Base-by-base conservation (phyloP, 2,329 filamentous ascomycete species). In the Colletotrichum spaethianum region DNA sequence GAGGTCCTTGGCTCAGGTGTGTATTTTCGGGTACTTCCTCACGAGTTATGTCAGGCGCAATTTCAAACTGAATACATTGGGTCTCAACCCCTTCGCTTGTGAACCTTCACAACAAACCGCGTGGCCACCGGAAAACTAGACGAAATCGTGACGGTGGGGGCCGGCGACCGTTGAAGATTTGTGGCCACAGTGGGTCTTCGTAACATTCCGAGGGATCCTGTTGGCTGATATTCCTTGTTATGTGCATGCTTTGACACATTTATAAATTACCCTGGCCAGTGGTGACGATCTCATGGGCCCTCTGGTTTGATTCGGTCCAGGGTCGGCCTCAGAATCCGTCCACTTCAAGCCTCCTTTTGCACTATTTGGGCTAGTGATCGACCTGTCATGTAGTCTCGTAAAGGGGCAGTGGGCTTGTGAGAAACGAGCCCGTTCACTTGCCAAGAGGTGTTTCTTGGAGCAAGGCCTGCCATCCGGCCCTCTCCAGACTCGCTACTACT, bases 351-450 rank as follows among this genome's bases (percentile, higher is more conserved):
- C 5, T 60, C 46, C 26, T 18, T 23, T 18, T 42, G 31, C 14
- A 42, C 46, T 56, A 18, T 28, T 62, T 38, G 18, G 68, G 56
- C 44, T 56, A 70, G n/a, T 31, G 68, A 70, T 67, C 63, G 31
- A 40, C 68, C 63, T 62, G 40, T 56, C 63, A 70, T 56, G 53
- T 28, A 20, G 63, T 46, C 23, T 67, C 52, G 56, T 61, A 48
- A 48, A 46, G 55, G 48, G 38, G 55, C 28, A 26, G 55, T 53
- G 68, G 63, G 18, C 59, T 70, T 40, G 11, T 33, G 20, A 33
- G 33, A 56, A 26, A 67, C 60, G 55, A 61, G 50, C 38, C 14
- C 53, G 44, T 56, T n/a, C 46, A 28, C 31, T 44, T 48, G 55
- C 56, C n/a, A 62, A 50, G 48, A n/a, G 23, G n/a, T 60, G 31